These are phyloP conservation scores for Cercospora zeina DNA, from an alignment of 2,329 filamentous ascomycete species.

Conservation along the genomic window DNA sequence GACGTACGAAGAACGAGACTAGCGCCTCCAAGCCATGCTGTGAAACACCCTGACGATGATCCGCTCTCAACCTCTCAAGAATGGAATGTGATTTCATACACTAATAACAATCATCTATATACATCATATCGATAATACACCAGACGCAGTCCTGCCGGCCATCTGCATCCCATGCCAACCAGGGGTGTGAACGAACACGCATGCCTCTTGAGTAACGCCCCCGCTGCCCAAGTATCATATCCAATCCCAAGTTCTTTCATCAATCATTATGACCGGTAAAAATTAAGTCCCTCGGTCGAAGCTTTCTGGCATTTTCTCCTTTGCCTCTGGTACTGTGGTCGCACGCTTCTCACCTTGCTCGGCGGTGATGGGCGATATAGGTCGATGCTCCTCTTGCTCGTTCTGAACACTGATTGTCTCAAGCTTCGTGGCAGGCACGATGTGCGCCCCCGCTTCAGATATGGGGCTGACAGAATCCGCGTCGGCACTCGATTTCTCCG, in stretches of 20 bases:
- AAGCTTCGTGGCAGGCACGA: neutral
- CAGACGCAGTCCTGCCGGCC: neutral
- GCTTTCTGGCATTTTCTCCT: conserved; percentile 37
- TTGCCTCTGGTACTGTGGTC: conserved; percentile 19
- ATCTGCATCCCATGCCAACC: neutral
- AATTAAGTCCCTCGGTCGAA: conserved; percentile 32
- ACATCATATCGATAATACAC: neutral
- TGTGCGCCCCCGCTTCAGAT: neutral
- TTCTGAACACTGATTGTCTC: neutral
- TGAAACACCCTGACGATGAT: neutral
- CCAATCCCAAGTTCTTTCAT: conserved; percentile 3
- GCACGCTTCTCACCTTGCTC: neutral
- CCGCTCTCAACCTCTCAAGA: neutral
- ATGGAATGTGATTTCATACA: neutral
- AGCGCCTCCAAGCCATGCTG: neutral
- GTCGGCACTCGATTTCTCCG: neutral
- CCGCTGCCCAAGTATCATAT: neutral
- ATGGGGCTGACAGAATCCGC: neutral
- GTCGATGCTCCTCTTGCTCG: neutral
- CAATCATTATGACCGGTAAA: neutral
- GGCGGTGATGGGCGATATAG: neutral
- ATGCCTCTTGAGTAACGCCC: neutral
- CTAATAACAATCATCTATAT: neutral
- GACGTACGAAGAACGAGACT: too few species aligned
- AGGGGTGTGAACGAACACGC: neutral